Conservation (phyloP, 352 stramenopile species). For the Phytophthora pinifolia region DNA sequence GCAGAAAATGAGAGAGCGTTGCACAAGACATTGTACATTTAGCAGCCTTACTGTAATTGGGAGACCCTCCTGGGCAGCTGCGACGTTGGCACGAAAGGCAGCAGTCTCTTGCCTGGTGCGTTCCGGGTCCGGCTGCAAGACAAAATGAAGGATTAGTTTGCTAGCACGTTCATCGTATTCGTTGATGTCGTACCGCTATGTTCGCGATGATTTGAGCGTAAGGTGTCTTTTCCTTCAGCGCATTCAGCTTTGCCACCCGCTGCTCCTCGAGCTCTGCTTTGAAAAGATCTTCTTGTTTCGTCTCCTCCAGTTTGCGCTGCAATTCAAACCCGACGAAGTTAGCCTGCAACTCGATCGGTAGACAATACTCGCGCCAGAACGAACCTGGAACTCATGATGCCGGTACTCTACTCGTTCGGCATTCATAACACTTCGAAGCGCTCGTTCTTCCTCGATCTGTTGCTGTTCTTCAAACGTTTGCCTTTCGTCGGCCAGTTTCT, state of each 20-base stretch:
- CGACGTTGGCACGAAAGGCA: conserved; percentile 67
- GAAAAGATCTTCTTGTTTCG: conserved; percentile 35
- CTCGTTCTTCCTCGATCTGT: conserved; percentile 35
- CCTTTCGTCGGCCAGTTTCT: conserved; percentile 46
- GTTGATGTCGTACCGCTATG: conserved; percentile 40
- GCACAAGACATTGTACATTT: neutral
- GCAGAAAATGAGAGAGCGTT: neutral
- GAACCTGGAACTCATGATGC: conserved; percentile 56
- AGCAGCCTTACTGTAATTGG: conserved; percentile 43
- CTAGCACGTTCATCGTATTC: too few species aligned
- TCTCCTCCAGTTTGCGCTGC: conserved; percentile 56
- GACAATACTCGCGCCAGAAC: neutral
- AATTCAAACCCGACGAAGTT: neutral
- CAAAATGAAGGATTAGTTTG: conserved; percentile 1
- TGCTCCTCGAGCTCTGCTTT: conserved; percentile 34
- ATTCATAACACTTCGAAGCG: conserved; percentile 44
- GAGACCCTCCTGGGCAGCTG: conserved; percentile 57
- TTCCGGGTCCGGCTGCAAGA: conserved; percentile 53
- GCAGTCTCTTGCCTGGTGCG: conserved; percentile 68
- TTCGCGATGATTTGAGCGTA: conserved; percentile 65
- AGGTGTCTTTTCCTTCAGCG: conserved; percentile 62
- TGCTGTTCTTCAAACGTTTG: conserved; percentile 35
- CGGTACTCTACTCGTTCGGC: conserved; percentile 69
- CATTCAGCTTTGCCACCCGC: conserved; percentile 47
- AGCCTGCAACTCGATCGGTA: neutral